Conservation (phyloP, 2,329 filamentous ascomycete genomes). For the Sporothrix luriei region DNA sequence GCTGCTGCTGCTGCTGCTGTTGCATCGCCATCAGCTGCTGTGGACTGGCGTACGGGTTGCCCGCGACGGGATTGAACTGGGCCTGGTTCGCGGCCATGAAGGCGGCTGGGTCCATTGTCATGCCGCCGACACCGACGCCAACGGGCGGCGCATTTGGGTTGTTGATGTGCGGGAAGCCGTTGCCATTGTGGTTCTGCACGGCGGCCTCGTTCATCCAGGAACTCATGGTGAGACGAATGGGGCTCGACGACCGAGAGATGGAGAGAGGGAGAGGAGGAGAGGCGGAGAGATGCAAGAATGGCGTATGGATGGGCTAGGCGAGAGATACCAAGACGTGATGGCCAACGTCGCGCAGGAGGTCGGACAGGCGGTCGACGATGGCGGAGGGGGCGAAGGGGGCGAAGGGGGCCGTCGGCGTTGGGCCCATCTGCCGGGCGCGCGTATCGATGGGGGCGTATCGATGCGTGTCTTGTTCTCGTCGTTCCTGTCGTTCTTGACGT, state of each 20-base stretch:
- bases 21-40: constrained; percentile 68
- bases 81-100: constrained; percentile 58
- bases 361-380: constrained; percentile 19
- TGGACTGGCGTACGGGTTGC: constrained; percentile 61
- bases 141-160: constrained; percentile 55
- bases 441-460: neutral
- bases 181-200: constrained; percentile 70
- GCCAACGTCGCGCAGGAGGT: constrained; percentile 13
- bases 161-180: constrained; percentile 66
- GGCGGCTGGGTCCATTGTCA: constrained; percentile 64
- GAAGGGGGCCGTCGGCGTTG: constrained; percentile 23
- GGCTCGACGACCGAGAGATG: neutral
- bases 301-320: neutral
- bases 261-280: constrained; percentile 39
- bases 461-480: constrained; percentile 2
- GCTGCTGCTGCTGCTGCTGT: constrained; percentile 44
- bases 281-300: constrained; percentile 7
- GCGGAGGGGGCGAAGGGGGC: constrained; percentile 10
- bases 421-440: constrained; percentile 49
- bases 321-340: constrained; percentile 3
- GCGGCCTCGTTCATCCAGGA: constrained; percentile 72
- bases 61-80: constrained; percentile 32
- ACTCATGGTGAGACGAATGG: constrained; percentile 58
- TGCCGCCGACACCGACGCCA: constrained; percentile 53
- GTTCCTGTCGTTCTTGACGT: no score